These are phyloP conservation scores for Botrytis galanthina DNA, from an alignment of 2,329 filamentous ascomycete species.

Conservation along the genomic window DNA sequence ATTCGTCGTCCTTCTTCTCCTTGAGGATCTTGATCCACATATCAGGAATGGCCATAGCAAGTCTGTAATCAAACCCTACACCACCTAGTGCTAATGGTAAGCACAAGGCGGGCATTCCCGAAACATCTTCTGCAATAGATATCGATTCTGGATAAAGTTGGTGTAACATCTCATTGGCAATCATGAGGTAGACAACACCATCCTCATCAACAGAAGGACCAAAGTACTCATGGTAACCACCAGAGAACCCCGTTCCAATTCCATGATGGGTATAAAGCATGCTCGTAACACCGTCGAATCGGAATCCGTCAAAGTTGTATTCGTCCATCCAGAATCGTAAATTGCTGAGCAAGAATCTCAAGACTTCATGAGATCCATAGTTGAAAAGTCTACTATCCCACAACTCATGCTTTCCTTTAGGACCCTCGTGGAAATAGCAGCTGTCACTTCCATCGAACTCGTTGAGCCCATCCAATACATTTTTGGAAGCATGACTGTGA, in stretches of 20 bases:
- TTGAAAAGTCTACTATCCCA: constrained; percentile 99
- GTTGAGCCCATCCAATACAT: constrained; percentile 91
- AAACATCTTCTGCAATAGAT: constrained; percentile 95
- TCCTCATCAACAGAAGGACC: constrained; percentile 87
- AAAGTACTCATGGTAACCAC: constrained; percentile 98
- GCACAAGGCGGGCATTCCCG: constrained; percentile 97
- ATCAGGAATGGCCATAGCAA: constrained; percentile 96
- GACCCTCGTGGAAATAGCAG: constrained; percentile 89
- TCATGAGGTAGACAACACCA: constrained; percentile 89
- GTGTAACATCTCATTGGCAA: constrained; percentile 96
- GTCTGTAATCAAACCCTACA: constrained; percentile 93
- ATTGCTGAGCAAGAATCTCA: constrained; percentile 95
- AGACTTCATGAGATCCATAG: constrained; percentile 89
- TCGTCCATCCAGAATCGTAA: constrained; percentile 99
- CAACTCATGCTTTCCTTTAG: constrained; percentile 80
- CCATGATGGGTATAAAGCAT: constrained; percentile 97
- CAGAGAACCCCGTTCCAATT: constrained; percentile 97
- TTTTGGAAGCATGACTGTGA: constrained; percentile 97
- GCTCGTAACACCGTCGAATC: constrained; percentile 96
- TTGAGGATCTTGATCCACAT: constrained; percentile 99
- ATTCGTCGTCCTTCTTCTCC: constrained; percentile 80
- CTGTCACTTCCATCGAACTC: constrained; percentile 94
- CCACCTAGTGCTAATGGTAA: constrained; percentile 81
- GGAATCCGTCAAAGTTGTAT: constrained; percentile 93
- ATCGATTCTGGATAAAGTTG: constrained; percentile 82